These are phyloP conservation scores for Venturia aucupariae DNA, from an alignment of 2,329 filamentous ascomycete species.

Conservation along the genomic window DNA sequence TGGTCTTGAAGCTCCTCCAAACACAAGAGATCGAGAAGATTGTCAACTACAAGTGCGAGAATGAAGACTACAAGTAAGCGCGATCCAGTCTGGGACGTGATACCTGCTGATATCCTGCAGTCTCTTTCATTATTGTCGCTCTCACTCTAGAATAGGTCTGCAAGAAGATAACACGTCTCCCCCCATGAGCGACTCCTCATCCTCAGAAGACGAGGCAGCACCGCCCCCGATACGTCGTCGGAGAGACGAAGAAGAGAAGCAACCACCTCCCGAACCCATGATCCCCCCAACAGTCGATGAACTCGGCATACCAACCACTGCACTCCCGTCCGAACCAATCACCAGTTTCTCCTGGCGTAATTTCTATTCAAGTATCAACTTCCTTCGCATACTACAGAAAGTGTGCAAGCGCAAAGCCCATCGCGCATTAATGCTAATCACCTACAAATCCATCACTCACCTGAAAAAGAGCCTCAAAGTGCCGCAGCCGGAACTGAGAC, in stretches of 20 bases:
- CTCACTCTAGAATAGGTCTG: conserved; percentile 52
- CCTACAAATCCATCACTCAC: conserved; percentile 90
- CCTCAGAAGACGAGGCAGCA: conserved; percentile 56
- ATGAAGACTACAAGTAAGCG: conserved; percentile 66
- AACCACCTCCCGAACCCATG: conserved; percentile 28
- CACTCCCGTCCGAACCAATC: conserved; percentile 65
- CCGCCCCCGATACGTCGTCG: conserved; percentile 71
- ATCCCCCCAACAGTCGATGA: conserved; percentile 63
- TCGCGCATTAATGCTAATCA: conserved; percentile 83
- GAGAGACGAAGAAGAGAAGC: conserved; percentile 23
- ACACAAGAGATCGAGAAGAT: conserved; percentile 89
- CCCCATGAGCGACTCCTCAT: conserved; percentile 19
- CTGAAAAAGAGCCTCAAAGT: conserved; percentile 86
- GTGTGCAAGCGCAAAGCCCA: conserved; percentile 94
- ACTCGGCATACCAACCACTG: conserved; percentile 67
- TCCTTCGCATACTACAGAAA: conserved; percentile 93
- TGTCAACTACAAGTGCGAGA: conserved; percentile 76
- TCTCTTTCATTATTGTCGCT: conserved; percentile 86
- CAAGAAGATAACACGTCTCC: conserved; percentile 21
- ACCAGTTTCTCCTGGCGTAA: conserved; percentile 88
- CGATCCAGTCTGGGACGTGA: background rate
- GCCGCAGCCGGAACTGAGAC: conserved; percentile 74
- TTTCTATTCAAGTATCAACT: conserved; percentile 92
- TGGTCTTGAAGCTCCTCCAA: conserved; percentile 87
- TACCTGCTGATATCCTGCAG: conserved; percentile 35